Conservation (phyloP, 495 filamentous ascomycete species). For the Penicillium canariense region DNA sequence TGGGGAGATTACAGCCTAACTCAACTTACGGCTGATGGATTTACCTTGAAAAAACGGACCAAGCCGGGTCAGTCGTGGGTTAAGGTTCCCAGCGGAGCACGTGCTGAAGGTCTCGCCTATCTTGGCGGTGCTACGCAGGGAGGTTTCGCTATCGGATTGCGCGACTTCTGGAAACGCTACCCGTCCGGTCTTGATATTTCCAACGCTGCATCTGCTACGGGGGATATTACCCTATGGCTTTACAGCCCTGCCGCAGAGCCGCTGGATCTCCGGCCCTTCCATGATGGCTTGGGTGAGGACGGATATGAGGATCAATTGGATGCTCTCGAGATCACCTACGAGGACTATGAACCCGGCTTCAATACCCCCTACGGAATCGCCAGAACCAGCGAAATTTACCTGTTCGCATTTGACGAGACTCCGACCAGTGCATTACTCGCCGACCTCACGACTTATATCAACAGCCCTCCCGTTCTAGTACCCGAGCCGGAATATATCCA, state of each 20-base stretch:
- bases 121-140: conserved; percentile 44
- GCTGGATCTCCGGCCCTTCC: conserved; percentile 47
- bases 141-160: conserved; percentile 46
- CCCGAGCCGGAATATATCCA: no score
- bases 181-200: conserved; percentile 48
- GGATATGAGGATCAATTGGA: conserved; percentile 47
- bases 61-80: conserved; percentile 48
- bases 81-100: conserved; percentile 45
- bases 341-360: conserved; percentile 49
- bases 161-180: conserved; percentile 52
- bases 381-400: conserved; percentile 44
- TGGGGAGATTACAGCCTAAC: conserved; percentile 48
- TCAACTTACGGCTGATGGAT: conserved; percentile 50
- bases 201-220: conserved; percentile 31
- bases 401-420: conserved; percentile 40
- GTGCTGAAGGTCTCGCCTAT: conserved; percentile 44
- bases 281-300: conserved; percentile 46
- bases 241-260: conserved; percentile 48
- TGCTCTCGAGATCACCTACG: conserved; percentile 51
- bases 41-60: conserved; percentile 49
- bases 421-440: no score
- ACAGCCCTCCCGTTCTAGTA: no score
- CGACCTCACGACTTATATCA: no score
- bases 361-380: conserved; percentile 48
- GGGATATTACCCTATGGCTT: conserved; percentile 47